These are phyloP conservation scores for Murraya paniculata DNA, from an alignment of 345 rosid species.

Conservation along the genomic window DNA sequence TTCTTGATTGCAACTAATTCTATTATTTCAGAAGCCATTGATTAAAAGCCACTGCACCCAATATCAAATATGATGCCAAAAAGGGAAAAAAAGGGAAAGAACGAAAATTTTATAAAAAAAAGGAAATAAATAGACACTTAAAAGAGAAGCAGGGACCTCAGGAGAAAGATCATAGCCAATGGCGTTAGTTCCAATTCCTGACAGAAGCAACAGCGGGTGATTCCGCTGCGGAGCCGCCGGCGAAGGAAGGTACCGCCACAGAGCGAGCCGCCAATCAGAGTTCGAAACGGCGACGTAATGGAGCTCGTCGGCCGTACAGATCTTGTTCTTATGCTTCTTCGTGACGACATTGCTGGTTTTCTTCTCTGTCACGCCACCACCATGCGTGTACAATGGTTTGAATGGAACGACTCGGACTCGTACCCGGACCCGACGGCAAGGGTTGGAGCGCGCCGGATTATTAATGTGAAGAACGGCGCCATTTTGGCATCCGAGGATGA, in stretches of 20 bases:
- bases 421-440: background rate
- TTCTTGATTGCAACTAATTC: no score
- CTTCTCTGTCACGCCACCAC: background rate
- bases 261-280: constrained; percentile 52
- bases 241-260: constrained; percentile 65
- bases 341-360: background rate
- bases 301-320: constrained; percentile 59
- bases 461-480: background rate
- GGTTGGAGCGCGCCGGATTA: background rate
- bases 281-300: constrained; percentile 38
- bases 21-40: no score
- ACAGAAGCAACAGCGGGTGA: constrained; percentile 72
- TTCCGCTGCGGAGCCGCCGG: constrained; percentile 53
- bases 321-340: constrained; percentile 17
- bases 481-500: constrained; percentile 5
- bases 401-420: background rate
- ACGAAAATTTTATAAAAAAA: no score
- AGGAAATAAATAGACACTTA: background rate
- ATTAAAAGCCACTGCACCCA: no score
- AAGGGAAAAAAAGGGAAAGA: no score
- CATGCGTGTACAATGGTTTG: background rate
- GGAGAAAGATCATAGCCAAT: constrained; percentile 76
- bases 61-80: no score
- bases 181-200: constrained; percentile 80
- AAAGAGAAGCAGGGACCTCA: constrained; percentile 32